Percentiles rank a stretch among this genome's conserved stretches.
These are phyloP conservation scores for Cladobotryum mycophilum DNA, from an alignment of 2,329 filamentous ascomycete genomes.

Conservation along the genomic window DNA sequence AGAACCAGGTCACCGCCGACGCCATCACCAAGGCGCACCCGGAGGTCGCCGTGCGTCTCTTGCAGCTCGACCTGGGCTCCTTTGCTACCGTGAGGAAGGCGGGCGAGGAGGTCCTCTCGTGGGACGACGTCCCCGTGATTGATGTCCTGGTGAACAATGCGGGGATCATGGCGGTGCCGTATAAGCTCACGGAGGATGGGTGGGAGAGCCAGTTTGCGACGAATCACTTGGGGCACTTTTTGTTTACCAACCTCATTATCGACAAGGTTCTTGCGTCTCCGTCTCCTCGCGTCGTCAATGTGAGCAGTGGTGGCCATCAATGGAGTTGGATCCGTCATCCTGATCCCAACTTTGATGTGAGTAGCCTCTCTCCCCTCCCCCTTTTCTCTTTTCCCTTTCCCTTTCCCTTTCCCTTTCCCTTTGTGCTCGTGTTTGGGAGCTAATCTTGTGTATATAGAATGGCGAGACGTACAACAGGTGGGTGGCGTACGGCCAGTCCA, in stretches of 20 bases:
- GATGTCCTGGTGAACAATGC: slow-evolving; percentile 40
- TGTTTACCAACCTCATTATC: slow-evolving; percentile 40
- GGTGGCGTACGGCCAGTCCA: slow-evolving; percentile 32
- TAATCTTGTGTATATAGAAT: slow-evolving; percentile 14
- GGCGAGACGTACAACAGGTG: slow-evolving; percentile 26
- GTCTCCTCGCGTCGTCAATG: slow-evolving; percentile 34
- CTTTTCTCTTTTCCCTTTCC: not conserved
- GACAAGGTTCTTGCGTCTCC: slow-evolving; percentile 32
- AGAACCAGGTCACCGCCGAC: slow-evolving; percentile 32
- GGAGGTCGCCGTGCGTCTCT: slow-evolving; percentile 22
- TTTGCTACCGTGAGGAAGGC: slow-evolving; percentile 31
- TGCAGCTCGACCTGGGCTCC: slow-evolving; percentile 33
- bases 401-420: not conserved
- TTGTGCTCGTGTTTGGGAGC: not conserved
- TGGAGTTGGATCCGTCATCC: slow-evolving; percentile 25
- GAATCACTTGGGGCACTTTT: slow-evolving; percentile 41
- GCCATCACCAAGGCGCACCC: slow-evolving; percentile 28
- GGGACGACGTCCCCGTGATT: slow-evolving; percentile 22
- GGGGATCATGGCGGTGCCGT: slow-evolving; percentile 33
- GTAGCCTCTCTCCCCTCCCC: slow-evolving; percentile 6
- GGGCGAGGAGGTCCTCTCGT: slow-evolving; percentile 26
- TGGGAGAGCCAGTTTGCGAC: slow-evolving; percentile 38
- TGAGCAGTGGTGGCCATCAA: slow-evolving; percentile 29
- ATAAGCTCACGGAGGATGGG: slow-evolving; percentile 30
- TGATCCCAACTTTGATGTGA: slow-evolving; percentile 27